Conservation (phyloP, 2,329 filamentous ascomycete genomes). For the Colletotrichum sublineola region DNA sequence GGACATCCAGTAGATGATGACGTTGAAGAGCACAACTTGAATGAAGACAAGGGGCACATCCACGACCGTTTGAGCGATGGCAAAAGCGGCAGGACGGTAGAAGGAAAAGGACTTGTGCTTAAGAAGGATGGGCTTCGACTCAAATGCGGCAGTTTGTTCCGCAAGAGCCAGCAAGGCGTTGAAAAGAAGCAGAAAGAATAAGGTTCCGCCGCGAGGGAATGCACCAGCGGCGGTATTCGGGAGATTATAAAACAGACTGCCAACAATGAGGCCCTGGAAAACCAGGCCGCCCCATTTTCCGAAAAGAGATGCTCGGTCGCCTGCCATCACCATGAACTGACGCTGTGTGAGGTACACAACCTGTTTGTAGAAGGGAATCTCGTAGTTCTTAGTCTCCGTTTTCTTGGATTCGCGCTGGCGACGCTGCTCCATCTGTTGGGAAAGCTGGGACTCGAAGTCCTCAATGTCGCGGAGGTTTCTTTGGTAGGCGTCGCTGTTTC, state of each 20-base stretch:
- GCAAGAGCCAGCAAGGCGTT: slow-evolving; percentile 72
- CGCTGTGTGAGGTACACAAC: slow-evolving; percentile 60
- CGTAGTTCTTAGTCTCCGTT: slow-evolving; percentile 64
- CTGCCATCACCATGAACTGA: slow-evolving; percentile 52
- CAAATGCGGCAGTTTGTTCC: slow-evolving; percentile 72
- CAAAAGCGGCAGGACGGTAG: slow-evolving; percentile 72
- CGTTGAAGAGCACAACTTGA: slow-evolving; percentile 69
- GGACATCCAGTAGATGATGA: slow-evolving; percentile 73
- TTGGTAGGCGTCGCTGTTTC: slow-evolving; percentile 59
- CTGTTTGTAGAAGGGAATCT: slow-evolving; percentile 63
- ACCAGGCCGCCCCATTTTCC: slow-evolving; percentile 53
- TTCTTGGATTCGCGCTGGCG: slow-evolving; percentile 52
- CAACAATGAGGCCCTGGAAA: slow-evolving; percentile 52
- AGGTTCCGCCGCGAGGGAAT: slow-evolving; percentile 71
- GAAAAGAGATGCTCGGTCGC: slow-evolving; percentile 50
- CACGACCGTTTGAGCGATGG: slow-evolving; percentile 51
- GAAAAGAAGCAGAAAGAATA: slow-evolving; percentile 74
- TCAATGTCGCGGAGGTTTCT: slow-evolving; percentile 61
- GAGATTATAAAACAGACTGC: slow-evolving; percentile 50
- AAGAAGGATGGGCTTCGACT: slow-evolving; percentile 73
- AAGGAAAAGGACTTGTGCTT: slow-evolving; percentile 81
- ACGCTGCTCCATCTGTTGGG: slow-evolving; percentile 58
- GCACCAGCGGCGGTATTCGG: slow-evolving; percentile 59
- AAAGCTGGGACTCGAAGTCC: slow-evolving; percentile 66
- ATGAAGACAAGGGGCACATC: slow-evolving; percentile 69